Evolutionary conservation across 805 yeast species (phyloP), one percentile per base, ranked within the genome.

Genomic region (Suhomyces canberraensis): DNA sequence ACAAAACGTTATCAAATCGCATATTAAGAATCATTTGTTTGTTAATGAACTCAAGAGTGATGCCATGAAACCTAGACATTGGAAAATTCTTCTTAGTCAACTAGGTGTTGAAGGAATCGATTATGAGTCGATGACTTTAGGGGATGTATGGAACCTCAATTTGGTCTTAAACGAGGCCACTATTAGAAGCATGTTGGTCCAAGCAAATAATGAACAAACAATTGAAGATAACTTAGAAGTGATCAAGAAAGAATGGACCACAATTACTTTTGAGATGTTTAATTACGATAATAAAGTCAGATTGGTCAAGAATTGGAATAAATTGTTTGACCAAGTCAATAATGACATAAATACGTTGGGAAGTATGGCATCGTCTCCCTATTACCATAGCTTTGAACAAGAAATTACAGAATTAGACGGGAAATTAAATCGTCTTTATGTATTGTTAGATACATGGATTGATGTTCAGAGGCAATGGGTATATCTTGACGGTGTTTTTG

Each of bases 391-490:
- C 1, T 85, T 88, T 52, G 86, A 81, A 37, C 75, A 72, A 31
- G 78, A 75, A 6, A 72, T 81, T 0, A 39, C 53, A 6, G 66
- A 62, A 1, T 68, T 87, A 67, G 89, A 82, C 44, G 64, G 62
- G 0, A 74, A 69, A 37, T 52, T 91, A n/a, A 73, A 71, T 31
- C 47, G 52, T 0, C 47, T 87, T 1, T 71, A 69, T 29, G 61
- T 64, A 1, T 52, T 85, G 1, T 64, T 85, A 22, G 86, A 80
- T 43, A 51, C 59, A 0, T 89, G 96, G 95, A 71, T 84, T 18
- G 95, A 87, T 22, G 84, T 80, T 1, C 98, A 91, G 56, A 66
- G 82, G n/a, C 86, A 82, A 49, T 90, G 95, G 95, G 76, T 86
- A 1, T 88, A 91, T 53, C 65, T 90, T 16, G 81, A 78, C 44